Percentiles rank a stretch among this genome's conserved stretches.
These are phyloP conservation scores for Margaritispora aquatica DNA, from an alignment of 495 filamentous ascomycete genomes.

Conservation along the genomic window DNA sequence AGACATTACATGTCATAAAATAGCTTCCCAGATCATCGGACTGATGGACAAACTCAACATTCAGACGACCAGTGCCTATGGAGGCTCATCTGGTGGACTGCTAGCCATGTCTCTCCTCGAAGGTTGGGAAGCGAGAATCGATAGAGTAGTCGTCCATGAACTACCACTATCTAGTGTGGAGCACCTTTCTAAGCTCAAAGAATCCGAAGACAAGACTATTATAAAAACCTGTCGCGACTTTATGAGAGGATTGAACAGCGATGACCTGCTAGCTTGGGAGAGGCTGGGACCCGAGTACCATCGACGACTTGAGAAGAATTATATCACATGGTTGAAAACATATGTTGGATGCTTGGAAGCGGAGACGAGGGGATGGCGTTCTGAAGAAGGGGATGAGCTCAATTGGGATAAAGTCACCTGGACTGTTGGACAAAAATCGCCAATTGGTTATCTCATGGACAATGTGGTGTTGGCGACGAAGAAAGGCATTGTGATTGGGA, in stretches of 20 bases:
- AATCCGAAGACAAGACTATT: neutral
- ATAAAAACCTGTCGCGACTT: slow-evolving; percentile 1
- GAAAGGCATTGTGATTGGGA: slow-evolving; percentile 16
- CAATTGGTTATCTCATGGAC: slow-evolving; percentile 15
- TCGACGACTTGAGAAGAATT: slow-evolving; percentile 22
- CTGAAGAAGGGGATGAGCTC: slow-evolving; percentile 2
- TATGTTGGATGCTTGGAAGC: slow-evolving; percentile 12
- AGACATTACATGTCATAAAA: slow-evolving; percentile 16
- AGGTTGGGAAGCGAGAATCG: slow-evolving; percentile 15
- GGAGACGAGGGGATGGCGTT: neutral
- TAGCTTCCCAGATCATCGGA: slow-evolving; percentile 21
- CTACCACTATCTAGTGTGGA: slow-evolving; percentile 12
- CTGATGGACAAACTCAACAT: slow-evolving; percentile 25
- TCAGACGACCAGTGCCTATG: slow-evolving; percentile 19
- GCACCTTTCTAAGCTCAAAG: neutral
- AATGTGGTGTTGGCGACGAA: slow-evolving; percentile 20
- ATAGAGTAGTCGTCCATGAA: slow-evolving; percentile 22
- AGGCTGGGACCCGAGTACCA: slow-evolving; percentile 19
- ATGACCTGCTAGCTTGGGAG: slow-evolving; percentile 20
- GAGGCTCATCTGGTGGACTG: slow-evolving; percentile 22
- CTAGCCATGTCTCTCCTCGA: slow-evolving; percentile 17
- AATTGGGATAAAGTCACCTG: slow-evolving; percentile 14
- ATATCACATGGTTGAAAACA: slow-evolving; percentile 18
- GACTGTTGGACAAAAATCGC: slow-evolving; percentile 22
- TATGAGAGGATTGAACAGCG: slow-evolving; percentile 8